Base-by-base conservation (phyloP, 306 rosid species). In the Inga laurina region DNA sequence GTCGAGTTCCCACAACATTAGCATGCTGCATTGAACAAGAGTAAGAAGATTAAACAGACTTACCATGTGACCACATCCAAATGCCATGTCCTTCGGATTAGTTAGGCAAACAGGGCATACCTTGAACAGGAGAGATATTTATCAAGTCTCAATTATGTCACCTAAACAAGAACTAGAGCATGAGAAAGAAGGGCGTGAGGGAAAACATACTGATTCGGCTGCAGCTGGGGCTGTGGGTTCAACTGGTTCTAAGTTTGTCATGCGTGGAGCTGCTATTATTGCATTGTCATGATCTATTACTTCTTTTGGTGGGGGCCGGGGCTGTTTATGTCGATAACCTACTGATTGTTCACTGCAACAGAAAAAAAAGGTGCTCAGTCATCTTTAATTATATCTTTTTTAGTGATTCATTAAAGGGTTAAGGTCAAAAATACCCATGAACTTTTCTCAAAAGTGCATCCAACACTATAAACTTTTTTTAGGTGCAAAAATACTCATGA, bases 51-150 rank as follows among this genome's bases (percentile, higher is more conserved):
- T 65, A 72, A 82, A 74, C 14, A 35, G 74, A 88, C 94, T 91
- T 86, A 96, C 99, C 24, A 92, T 88, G 82, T 96, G 99, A 76
- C 99, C 99, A 48, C 99, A 96, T 86, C 93, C 97, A 83, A 96
- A 96, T 86, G 99, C 99, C 99, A 96, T 90, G 85, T 96, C 93
- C 91, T 89, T 96, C 7, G 97, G 99, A 82, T 96, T 92, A 56
- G 92, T 89, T 72, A 93, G 90, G 88, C 99, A 96, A 84, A 96
- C 83, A 41, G 98, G 98, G 81, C 99, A 96, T 75, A 88, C 92
- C 98, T 95, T 78, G 52, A 84, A 85, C 52, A 89, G 75, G 46
- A 49, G 19, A 71, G 24, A 69, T 21, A 64, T 48, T 77, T 19
- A 34, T 81, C 74, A 81, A 82, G 18, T 82, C 82, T 85, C 74